Evolutionary conservation across 352 stramenopile genomes (phyloP), one percentile per base, ranked within the genome.

Genomic region (Plasmopara muralis): DNA sequence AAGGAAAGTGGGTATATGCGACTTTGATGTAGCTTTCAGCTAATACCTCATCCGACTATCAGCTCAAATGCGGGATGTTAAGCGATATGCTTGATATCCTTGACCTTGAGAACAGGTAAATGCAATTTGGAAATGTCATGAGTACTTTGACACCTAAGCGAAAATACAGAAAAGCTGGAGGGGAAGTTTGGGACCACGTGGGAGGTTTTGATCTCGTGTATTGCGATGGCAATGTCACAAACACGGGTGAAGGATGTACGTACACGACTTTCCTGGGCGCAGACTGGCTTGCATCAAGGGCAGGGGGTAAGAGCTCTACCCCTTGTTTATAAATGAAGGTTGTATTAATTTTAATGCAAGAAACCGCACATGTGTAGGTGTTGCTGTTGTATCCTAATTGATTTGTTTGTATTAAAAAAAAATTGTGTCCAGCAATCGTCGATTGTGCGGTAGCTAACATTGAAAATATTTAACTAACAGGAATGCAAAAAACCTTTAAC

Each of bases 81-180:
- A 94, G 91, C 57, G 90, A 97, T 56, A 93, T 96, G 70, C 73
- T 98, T 12, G 89, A 98, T 62, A 95, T 98, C 29, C 84, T 98
- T 40, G 90, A 97, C 52, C 57, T 98, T 6, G 93, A 98, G 55
- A 87, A 72, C 57, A 80, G 72, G 67, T 92, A 62, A 29, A 70
- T 37, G 7, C 12, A 34, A 18, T 47, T 25, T 25, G n/a, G n/a
- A 29, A 29, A 20, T 30, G 1, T 30, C 30, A 13, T 29, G 15
- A 44, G 31, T n/a, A 28, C 4, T 12, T 43, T 25, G 38, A 43
- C 38, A 43, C 34, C 60, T 46, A 35, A 35, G 6, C 48, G 14
- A 7, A 29, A 62, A 50, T 43, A 72, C 68, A 56, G 53, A 50
- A 46, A 64, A 39, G 28, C 47, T 14, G 34, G 67, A 49, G 30